Conservation (phyloP, 2,329 filamentous ascomycete genomes). For the Stagonosporopsis vannaccii region DNA sequence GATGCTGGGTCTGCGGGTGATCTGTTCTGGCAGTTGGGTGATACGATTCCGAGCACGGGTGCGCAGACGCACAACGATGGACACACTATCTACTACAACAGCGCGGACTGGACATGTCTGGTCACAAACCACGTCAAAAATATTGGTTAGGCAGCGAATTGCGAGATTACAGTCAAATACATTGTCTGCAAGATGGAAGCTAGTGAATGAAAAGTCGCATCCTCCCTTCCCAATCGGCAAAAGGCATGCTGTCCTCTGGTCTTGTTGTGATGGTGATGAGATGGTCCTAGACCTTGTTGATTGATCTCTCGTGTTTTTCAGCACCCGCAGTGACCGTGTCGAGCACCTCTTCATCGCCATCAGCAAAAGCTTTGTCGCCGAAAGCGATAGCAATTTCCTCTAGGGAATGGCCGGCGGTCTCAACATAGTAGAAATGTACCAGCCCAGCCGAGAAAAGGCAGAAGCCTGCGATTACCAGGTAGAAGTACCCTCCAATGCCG, state of each 20-base stretch:
- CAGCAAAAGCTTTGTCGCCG: constrained; percentile 52
- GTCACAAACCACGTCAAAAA: constrained; percentile 30
- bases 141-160: constrained; percentile 17
- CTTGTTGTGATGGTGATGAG: not conserved
- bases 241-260: not conserved
- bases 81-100: constrained; percentile 63
- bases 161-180: too few species aligned
- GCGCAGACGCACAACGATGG: constrained; percentile 61
- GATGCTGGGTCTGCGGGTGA: constrained; percentile 54
- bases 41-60: constrained; percentile 58
- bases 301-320: constrained; percentile 15
- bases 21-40: constrained; percentile 63
- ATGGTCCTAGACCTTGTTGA: constrained; percentile 5
- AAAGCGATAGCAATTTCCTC: constrained; percentile 54
- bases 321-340: constrained; percentile 16
- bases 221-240: not conserved
- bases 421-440: constrained; percentile 53
- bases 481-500: constrained; percentile 54
- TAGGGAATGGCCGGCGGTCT: constrained; percentile 49
- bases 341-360: constrained; percentile 28
- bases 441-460: constrained; percentile 50
- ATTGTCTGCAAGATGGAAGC: not conserved
- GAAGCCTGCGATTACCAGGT: constrained; percentile 53
- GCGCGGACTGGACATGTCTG: constrained; percentile 27
- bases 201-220: too few species aligned